Conservation (phyloP, 2,329 filamentous ascomycete genomes). For the Sarocladium brachiariae region DNA sequence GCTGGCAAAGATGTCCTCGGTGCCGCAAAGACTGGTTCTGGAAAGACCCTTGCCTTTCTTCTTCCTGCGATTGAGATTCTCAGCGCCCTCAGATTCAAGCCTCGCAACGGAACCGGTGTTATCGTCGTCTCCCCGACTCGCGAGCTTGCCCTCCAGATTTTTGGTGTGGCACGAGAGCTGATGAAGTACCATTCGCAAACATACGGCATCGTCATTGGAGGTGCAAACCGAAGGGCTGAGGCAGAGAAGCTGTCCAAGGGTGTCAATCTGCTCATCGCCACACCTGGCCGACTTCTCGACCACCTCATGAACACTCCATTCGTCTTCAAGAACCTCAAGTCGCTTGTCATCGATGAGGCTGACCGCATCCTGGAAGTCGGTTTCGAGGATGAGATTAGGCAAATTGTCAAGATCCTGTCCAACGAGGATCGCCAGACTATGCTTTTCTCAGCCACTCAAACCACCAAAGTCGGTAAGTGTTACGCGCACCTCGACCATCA, state of each 20-base stretch:
- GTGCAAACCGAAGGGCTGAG: conserved; percentile 84
- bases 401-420: conserved; percentile 91
- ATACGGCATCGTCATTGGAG: conserved; percentile 92
- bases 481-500: not conserved
- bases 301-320: conserved; percentile 93
- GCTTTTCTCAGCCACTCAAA: conserved; percentile 98
- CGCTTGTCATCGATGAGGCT: conserved; percentile 91
- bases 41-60: conserved; percentile 92
- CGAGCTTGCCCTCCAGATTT: conserved; percentile 92
- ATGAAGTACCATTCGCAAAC: conserved; percentile 92
- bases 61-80: conserved; percentile 94
- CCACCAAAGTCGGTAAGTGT: conserved; percentile 68
- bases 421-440: conserved; percentile 86
- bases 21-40: conserved; percentile 91
- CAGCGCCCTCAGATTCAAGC: conserved; percentile 84
- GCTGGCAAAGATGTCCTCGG: conserved; percentile 90
- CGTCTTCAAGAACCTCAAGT: conserved; percentile 85
- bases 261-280: conserved; percentile 90
- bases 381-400: conserved; percentile 97
- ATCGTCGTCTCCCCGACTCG: conserved; percentile 89
- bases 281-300: conserved; percentile 85
- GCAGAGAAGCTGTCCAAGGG: conserved; percentile 91
- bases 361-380: conserved; percentile 95
- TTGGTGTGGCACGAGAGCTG: conserved; percentile 86
- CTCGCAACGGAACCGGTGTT: conserved; percentile 85